Percentiles rank a stretch among this genome's conserved stretches.
Evolutionary conservation across 2,329 filamentous ascomycete species (phyloP).

Genomic region (Esteya vermicola): DNA sequence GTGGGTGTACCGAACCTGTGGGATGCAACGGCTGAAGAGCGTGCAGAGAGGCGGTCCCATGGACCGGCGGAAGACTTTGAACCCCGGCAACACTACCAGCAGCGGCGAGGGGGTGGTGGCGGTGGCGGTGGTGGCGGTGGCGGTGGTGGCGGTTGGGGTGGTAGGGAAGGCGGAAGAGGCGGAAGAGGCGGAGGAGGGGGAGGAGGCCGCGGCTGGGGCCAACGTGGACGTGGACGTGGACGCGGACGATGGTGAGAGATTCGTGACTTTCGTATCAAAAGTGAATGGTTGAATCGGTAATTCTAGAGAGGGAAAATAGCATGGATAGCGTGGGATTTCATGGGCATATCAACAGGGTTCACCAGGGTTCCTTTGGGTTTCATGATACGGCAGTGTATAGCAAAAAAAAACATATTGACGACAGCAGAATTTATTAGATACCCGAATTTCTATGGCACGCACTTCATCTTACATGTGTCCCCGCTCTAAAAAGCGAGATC

Average conservation of each 20-base stretch:
- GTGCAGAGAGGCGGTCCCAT: slow-evolving; percentile 37
- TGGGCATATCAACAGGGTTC: too few relatives aligned
- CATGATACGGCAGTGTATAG: too few relatives aligned
- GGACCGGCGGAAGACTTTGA: slow-evolving; percentile 47
- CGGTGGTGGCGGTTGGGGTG: slow-evolving; percentile 21
- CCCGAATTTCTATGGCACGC: too few relatives aligned
- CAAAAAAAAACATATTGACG: too few relatives aligned
- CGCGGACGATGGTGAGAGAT: background rate
- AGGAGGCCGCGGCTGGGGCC: slow-evolving; percentile 21
- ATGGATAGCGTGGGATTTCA: background rate
- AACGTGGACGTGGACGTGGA: slow-evolving; percentile 15
- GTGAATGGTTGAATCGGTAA: too few relatives aligned
- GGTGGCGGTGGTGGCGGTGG: slow-evolving; percentile 23
- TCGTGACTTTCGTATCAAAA: background rate
- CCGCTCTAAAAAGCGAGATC: slow-evolving; percentile 30
- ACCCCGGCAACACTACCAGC: slow-evolving; percentile 14
- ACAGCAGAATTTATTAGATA: too few relatives aligned
- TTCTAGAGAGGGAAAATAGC: background rate
- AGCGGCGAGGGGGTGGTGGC: slow-evolving; percentile 21
- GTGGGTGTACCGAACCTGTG: slow-evolving; percentile 65
- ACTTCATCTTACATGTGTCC: slow-evolving; percentile 21
- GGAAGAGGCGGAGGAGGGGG: slow-evolving; percentile 22
- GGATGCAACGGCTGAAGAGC: slow-evolving; percentile 58
- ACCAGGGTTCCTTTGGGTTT: too few relatives aligned
- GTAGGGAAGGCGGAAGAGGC: slow-evolving; percentile 21